phyloP scores from a whole-genome alignment of 1,284 basidiomycete genomes.

The Vanrija sp. region DNA sequence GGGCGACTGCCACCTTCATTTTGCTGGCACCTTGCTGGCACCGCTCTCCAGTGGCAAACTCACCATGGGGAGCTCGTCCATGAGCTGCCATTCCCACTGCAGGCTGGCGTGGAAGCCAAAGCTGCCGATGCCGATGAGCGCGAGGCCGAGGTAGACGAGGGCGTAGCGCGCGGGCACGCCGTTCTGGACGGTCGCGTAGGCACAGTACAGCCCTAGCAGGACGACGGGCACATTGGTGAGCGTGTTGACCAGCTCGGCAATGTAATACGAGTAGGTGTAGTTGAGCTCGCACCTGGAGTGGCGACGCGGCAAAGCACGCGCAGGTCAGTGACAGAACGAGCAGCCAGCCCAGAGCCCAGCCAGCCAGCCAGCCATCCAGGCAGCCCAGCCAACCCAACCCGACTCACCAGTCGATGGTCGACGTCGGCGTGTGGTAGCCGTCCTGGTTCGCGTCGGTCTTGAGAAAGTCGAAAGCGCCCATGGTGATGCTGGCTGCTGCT shows the following conservation, averaged over 20 bases:
- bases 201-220: slow-evolving; percentile 47
- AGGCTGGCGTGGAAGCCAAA: slow-evolving; percentile 47
- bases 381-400: no score
- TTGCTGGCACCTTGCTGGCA: no score
- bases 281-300: slow-evolving; percentile 44
- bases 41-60: slow-evolving; percentile 11
- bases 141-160: slow-evolving; percentile 39
- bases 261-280: slow-evolving; percentile 44
- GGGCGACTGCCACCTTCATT: no score
- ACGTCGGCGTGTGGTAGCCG: slow-evolving; percentile 12
- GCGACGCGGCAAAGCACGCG: slow-evolving; percentile 1
- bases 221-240: slow-evolving; percentile 52
- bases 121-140: slow-evolving; percentile 43
- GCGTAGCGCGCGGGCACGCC: slow-evolving; percentile 35
- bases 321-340: no score
- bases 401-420: background rate
- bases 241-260: slow-evolving; percentile 50
- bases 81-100: slow-evolving; percentile 48
- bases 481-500: slow-evolving; percentile 5
- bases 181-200: slow-evolving; percentile 15
- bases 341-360: no score
- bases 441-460: slow-evolving; percentile 14
- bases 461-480: slow-evolving; percentile 45
- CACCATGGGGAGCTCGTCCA: slow-evolving; percentile 51
- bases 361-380: no score